Base-by-base conservation (phyloP, 257 asterid species). In the Lycium barbarum region DNA sequence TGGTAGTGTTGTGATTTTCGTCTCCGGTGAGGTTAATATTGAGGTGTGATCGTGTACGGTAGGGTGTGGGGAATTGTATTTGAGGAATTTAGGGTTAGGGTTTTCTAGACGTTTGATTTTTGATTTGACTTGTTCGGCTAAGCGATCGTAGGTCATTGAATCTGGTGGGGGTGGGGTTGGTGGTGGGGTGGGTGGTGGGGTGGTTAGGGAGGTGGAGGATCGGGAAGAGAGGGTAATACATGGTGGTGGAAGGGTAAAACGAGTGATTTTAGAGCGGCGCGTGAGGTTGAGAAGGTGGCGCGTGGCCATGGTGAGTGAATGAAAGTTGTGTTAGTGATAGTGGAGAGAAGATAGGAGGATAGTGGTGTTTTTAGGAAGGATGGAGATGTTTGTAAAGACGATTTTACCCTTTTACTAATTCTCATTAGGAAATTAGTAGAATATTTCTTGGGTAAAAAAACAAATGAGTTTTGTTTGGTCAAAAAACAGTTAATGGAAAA, bases 1-100 rank as follows among this genome's bases (percentile, higher is more conserved):
- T 20, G 98, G 95, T 20, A 97, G 95, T 7, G 98, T 95, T 9
- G 99, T 97, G 86, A 97, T 88, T 2, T 92, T 88, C n/a, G 99
- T 95, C 54, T 85, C 88, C 2, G 98, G 98, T 7, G 96, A 86
- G 33, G 97, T 80, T 57, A 97, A 92, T 87, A 97, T 94, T 0
- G 90, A 91, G 7, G 92, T 82, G 86, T 97, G 97, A 84, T 95
- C 93, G 22, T 83, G 79, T 14, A 82, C 71, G 22, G 86, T 62
- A 1, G 98, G 98, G 71, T 89, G 87, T 3, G 99, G 98, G 26
- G 98, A 91, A 83, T 89, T 89, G 95, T 93, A 80, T 66, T 78
- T 89, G 55, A 93, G 91, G 90, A 95, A 97, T 51, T 93, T 93
- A 0, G 88, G 84, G 20, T 97, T 97, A 10, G 98, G 96, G 3